Conservation (phyloP, 345 rosid species). For the Moricandia moricandioides region DNA sequence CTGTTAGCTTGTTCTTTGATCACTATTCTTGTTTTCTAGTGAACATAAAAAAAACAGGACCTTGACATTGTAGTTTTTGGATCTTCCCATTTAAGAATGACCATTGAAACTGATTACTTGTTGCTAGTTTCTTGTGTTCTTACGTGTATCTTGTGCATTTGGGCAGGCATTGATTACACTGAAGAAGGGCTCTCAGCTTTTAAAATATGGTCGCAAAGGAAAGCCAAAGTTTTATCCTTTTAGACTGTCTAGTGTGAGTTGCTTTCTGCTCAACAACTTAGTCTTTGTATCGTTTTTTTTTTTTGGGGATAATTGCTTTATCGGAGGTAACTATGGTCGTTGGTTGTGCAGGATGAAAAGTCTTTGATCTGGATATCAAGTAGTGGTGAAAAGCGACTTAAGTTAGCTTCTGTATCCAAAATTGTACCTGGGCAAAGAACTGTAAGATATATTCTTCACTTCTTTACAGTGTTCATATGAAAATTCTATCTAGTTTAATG, state of each 20-base stretch:
- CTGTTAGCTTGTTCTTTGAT: not conserved
- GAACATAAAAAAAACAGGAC: not conserved
- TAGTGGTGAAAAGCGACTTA: conserved; percentile 77
- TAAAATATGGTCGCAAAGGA: conserved; percentile 93
- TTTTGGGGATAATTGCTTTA: not conserved
- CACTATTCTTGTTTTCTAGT: not conserved
- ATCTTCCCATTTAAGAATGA: not conserved
- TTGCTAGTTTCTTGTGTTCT: not conserved
- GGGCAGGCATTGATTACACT: conserved; percentile 75
- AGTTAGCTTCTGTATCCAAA: conserved; percentile 73
- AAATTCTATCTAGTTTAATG: no score
- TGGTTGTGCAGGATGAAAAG: conserved; percentile 68
- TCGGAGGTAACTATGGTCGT: not conserved
- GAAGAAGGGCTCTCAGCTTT: conserved; percentile 90
- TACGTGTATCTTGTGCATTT: conserved; percentile 15
- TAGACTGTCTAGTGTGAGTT: conserved; percentile 87
- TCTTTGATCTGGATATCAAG: conserved; percentile 87
- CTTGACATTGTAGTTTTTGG: conserved; percentile 9
- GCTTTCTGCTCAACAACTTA: conserved; percentile 4
- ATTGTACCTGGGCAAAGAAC: conserved; percentile 98
- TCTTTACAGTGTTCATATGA: not conserved
- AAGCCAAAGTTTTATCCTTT: conserved; percentile 90
- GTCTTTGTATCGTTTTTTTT: not conserved
- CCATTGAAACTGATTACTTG: not conserved
- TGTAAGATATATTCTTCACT: conserved; percentile 43